Evolutionary conservation across 2,329 filamentous ascomycete genomes (phyloP).

Genomic region (Cercospora sojina): DNA sequence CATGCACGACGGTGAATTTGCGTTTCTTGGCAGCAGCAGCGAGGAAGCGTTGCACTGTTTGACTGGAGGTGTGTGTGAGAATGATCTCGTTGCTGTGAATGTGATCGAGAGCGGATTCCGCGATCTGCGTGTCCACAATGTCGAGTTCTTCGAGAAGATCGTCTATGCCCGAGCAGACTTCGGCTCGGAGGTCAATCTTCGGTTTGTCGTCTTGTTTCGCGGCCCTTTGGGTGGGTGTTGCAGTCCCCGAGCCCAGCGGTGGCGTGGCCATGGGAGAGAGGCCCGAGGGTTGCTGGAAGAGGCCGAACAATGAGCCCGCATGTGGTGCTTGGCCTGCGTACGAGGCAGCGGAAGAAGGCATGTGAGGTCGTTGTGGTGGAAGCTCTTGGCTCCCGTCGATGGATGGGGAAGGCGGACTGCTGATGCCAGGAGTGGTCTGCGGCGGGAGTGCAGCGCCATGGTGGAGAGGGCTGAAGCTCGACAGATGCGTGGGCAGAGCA

Average conservation of each 20-base stretch:
- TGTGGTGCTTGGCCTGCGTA: conserved; percentile 56
- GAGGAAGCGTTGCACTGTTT: conserved; percentile 85
- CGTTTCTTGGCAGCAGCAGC: conserved; percentile 83
- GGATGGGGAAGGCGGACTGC: conserved; percentile 24
- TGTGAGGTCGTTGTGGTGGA: conserved; percentile 54
- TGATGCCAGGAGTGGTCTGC: conserved; percentile 1
- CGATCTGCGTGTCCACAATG: conserved; percentile 90
- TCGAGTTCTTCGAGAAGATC: conserved; percentile 95
- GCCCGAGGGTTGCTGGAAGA: conserved; percentile 56
- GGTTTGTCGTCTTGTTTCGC: conserved; percentile 39
- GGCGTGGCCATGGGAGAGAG: conserved; percentile 48
- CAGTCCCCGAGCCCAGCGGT: conserved; percentile 19
- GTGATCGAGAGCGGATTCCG: conserved; percentile 81
- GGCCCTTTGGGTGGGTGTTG: conserved; percentile 37
- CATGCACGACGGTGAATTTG: conserved; percentile 87
- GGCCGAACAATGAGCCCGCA: conserved; percentile 78
- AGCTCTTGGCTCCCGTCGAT: conserved; percentile 18
- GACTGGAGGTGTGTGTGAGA: conserved; percentile 81
- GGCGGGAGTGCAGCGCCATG: conserved; percentile 39
- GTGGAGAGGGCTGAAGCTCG: conserved; percentile 49
- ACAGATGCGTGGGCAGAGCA: conserved; percentile 42
- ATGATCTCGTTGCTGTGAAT: conserved; percentile 93
- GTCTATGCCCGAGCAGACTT: conserved; percentile 89
- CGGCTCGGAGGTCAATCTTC: conserved; percentile 71
- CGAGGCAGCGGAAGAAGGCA: conserved; percentile 62